These are phyloP conservation scores for Petunia axillaris DNA, from an alignment of 257 asterid genomes.

Conservation along the genomic window DNA sequence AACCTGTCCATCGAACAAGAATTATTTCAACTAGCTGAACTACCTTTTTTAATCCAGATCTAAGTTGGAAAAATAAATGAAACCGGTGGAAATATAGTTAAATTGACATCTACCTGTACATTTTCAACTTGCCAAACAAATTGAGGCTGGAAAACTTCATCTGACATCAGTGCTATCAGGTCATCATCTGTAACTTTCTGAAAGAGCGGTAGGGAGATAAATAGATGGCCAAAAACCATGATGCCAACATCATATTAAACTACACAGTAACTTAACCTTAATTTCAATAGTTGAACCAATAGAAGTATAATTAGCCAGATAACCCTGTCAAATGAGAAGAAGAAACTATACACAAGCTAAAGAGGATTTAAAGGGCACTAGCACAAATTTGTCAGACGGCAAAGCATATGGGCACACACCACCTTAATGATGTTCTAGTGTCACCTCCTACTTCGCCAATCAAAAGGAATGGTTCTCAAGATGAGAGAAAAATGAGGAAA, in stretches of 20 bases:
- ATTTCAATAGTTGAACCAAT: not conserved
- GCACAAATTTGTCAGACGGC: not conserved
- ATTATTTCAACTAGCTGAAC: constrained; percentile 23
- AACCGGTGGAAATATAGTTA: constrained; percentile 18
- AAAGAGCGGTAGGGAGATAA: constrained; percentile 28
- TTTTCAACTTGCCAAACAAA: constrained; percentile 77
- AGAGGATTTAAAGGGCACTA: not conserved
- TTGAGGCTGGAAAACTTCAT: constrained; percentile 90
- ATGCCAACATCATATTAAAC: not conserved
- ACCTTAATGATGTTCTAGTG: no score
- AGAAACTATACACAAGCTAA: constrained; percentile 4
- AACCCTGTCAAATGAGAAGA: constrained; percentile 12
- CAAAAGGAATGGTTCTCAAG: no score
- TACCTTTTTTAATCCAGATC: not conserved
- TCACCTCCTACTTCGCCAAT: no score
- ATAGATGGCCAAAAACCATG: not conserved
- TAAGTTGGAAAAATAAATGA: constrained; percentile 20
- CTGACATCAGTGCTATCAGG: constrained; percentile 78
- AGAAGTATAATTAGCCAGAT: constrained; percentile 13
- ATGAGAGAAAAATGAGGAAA: no score
- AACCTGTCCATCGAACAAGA: constrained; percentile 52
- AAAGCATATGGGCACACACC: no score
- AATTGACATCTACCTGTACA: constrained; percentile 58
- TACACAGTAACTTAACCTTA: constrained; percentile 2
- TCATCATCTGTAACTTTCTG: constrained; percentile 82